These are phyloP conservation scores for Venturia aucupariae DNA, from an alignment of 2,329 filamentous ascomycete genomes.

Conservation along the genomic window DNA sequence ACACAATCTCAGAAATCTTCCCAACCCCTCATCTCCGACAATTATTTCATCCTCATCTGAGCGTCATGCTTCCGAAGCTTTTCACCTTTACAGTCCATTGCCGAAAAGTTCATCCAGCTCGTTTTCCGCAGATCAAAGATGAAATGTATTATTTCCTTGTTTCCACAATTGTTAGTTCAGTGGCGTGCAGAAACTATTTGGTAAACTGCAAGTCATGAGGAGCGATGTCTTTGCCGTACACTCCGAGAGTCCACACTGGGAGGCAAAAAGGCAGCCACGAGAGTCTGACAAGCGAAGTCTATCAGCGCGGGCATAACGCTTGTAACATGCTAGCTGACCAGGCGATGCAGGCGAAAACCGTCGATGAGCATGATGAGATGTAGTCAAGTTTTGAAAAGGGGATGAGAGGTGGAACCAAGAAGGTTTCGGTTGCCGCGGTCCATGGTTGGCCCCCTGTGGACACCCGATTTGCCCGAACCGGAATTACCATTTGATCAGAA, in stretches of 20 bases:
- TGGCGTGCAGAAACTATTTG: neutral
- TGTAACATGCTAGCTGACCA: neutral
- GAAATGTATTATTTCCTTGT: neutral
- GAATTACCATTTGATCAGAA: neutral
- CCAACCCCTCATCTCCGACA: neutral
- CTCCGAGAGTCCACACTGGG: neutral
- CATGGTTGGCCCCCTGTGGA: neutral
- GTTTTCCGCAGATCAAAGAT: too few relatives aligned
- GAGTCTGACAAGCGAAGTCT: neutral
- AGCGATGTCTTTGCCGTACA: neutral
- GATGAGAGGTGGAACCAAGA: neutral
- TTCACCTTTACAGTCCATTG: too few relatives aligned
- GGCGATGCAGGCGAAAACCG: neutral
- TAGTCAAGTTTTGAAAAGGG: neutral
- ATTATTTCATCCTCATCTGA: neutral
- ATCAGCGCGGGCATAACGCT: neutral
- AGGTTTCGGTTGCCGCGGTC: neutral
- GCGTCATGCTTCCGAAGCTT: too few relatives aligned
- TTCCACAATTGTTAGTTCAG: neutral
- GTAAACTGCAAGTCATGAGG: neutral
- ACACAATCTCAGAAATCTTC: neutral
- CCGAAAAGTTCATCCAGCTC: too few relatives aligned
- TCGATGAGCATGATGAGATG: neutral
- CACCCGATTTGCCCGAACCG: neutral
- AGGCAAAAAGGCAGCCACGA: neutral